Evolutionary conservation across 2,329 filamentous ascomycete genomes (phyloP), one percentile per base, ranked within the genome.

Genomic region (Tolypocladium ophioglossoides): DNA sequence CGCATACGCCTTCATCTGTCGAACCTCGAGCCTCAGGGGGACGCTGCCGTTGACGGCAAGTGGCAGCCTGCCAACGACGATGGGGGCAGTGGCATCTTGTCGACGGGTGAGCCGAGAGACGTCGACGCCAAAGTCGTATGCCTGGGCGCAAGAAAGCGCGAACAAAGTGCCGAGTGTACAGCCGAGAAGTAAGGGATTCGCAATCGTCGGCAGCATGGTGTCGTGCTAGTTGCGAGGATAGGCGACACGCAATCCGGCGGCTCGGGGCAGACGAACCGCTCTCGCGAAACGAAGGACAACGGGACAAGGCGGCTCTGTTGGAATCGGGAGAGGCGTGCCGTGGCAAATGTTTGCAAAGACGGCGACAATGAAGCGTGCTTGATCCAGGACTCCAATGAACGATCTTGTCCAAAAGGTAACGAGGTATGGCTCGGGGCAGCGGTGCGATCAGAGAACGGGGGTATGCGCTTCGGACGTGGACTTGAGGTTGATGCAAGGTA

Each of bases 11-110:
- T 81, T 74, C 61, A 95, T 74, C 40, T 86, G 73, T 48, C 85
- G 77, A 58, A 95, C 80, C 64, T 94, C 87, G 51, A 77, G 75
- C 58, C 89, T 80, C 39, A 73, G 54, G 14, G 73, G 76, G 10
- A 74, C 58, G 18, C 69, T 70, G 44, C 68, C 72, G 57, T 76
- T 70, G 30, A 58, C 59, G 50, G 69, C 59, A 7, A 66, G 60
- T 12, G 74, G 74, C 14, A 77, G 66, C 10, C 71, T 71, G 4
- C 67, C 69, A 20, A 79, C 70, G 48, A 80, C 67, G 48, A 79
- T 69, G 20, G 62, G 57, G 57, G 63, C 34, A 64, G 64, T 39
- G 49, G 60, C 35, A 56, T 68, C 65, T 49, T 75, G 70, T 41
- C 77, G 72, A 55, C 72, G 75, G 34, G 70, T 64, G 27, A 75